phyloP scores from a whole-genome alignment of 2,329 filamentous ascomycete species.

The Cordyceps cateniannulata region DNA sequence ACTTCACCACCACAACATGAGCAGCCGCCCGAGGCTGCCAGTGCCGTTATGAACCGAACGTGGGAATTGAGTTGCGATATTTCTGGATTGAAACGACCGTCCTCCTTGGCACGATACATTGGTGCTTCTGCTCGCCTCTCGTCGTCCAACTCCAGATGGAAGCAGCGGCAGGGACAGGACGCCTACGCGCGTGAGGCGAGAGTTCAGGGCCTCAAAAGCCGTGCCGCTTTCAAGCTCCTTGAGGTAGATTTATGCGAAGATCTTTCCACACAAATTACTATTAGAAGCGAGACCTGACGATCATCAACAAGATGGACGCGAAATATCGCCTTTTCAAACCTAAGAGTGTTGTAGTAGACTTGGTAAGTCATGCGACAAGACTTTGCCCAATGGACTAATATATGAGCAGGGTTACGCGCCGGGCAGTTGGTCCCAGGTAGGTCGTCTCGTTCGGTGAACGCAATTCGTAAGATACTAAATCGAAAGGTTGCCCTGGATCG shows the following conservation, averaged over 20 bases:
- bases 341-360: constrained; percentile 82
- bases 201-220: constrained; percentile 75
- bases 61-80: no score
- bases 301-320: constrained; percentile 60
- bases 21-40: not conserved
- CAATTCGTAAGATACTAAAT: not conserved
- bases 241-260: constrained; percentile 56
- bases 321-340: constrained; percentile 72
- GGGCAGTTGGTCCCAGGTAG: constrained; percentile 64
- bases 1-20: not conserved
- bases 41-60: not conserved
- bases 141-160: constrained; percentile 55
- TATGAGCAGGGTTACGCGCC: constrained; percentile 63
- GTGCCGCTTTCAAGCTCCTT: constrained; percentile 88
- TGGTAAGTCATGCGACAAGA: constrained; percentile 48
- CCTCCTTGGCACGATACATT: not conserved
- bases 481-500: constrained; percentile 70
- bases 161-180: constrained; percentile 69
- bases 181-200: constrained; percentile 67
- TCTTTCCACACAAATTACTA: not conserved
- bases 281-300: not conserved
- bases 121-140: not conserved
- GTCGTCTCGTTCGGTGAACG: constrained; percentile 2
- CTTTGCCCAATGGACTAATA: not conserved
- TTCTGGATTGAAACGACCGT: not conserved